Evolutionary conservation across 2,329 filamentous ascomycete genomes (phyloP).

Genomic region (Epichloe scottii): DNA sequence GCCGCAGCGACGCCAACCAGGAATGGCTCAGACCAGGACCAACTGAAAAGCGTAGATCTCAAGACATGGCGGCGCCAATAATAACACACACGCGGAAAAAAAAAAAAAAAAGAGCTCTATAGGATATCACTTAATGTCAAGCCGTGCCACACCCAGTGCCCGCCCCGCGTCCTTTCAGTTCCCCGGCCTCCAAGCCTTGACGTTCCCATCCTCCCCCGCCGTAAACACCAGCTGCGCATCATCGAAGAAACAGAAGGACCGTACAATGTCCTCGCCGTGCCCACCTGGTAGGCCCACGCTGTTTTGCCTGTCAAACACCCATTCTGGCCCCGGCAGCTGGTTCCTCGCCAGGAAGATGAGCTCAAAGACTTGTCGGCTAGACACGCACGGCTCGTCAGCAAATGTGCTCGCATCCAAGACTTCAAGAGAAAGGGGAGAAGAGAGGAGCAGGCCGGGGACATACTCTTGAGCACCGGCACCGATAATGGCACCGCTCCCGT

Average conservation of each 20-base stretch:
- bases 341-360: conserved; percentile 45
- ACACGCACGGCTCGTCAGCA: too few relatives aligned
- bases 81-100: background rate
- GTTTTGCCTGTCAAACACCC: conserved; percentile 41
- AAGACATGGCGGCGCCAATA: too few relatives aligned
- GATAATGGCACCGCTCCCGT: conserved; percentile 45
- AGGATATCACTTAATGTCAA: background rate
- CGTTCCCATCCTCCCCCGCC: conserved; percentile 43
- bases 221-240: conserved; percentile 46
- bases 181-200: conserved; percentile 41
- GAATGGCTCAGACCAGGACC: too few relatives aligned
- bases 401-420: too few relatives aligned
- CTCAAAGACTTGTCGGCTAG: conserved; percentile 43
- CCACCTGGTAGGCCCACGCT: conserved; percentile 48
- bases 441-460: too few relatives aligned
- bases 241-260: conserved; percentile 52
- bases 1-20: too few relatives aligned
- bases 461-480: conserved; percentile 58
- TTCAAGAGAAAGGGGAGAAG: too few relatives aligned
- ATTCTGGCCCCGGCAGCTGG: conserved; percentile 22
- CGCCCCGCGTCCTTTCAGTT: background rate
- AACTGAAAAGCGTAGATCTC: too few relatives aligned
- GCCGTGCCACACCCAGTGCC: background rate
- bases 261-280: conserved; percentile 51
- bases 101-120: too few relatives aligned